Evolutionary conservation across 2,329 filamentous ascomycete species (phyloP), one percentile per base, ranked within the genome.

Genomic region (Trichoderma guizhouense): DNA sequence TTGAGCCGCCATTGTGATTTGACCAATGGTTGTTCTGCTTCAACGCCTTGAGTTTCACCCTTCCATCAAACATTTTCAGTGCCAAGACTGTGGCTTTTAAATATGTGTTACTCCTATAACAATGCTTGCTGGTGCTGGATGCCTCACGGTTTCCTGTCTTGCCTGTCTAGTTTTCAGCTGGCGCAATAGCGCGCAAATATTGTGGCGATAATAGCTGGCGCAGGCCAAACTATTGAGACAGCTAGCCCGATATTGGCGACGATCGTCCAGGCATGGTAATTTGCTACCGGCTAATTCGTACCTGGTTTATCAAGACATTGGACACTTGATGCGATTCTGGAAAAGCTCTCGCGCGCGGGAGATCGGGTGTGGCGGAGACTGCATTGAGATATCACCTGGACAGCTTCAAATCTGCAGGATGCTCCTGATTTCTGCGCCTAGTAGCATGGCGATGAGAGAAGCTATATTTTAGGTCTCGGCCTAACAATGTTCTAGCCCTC

Each of bases 31-130:
- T 47, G 58, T 18, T 28, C 21, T 9, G 2, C 9, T 51, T 47
- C 39, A n/a, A 28, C n/a, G 55, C 55, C 57, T 28, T 61, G 14
- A 14, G 14, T 55, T 39, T 47, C 11, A 21, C 55, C 12, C 30
- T 55, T 7, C n/a, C 12, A 30, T 53, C 43, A 60, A 34, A n/a
- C 34, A 51, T 26, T 5, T 47, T 7, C 36, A 26, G 36, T 11
- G 55, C 55, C 55, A 69, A 69, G 55, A 24, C 36, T 51, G 34
- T 61, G 55, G 66, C 63, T 61, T 69, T 69, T 61, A 51, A 47
- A 51, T 24, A 28, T 51, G 8, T 69, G 36, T 32, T 69, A 69
- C 28, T 47, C 5, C 7, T 21, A 18, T 28, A 24, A 14, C 43
- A 34, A 9, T 51, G 9, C 47, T 26, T 24, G 14, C 14, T 58